Evolutionary conservation across 768 basidiomycete genomes (phyloP).

Genomic region (Suillus lakei): DNA sequence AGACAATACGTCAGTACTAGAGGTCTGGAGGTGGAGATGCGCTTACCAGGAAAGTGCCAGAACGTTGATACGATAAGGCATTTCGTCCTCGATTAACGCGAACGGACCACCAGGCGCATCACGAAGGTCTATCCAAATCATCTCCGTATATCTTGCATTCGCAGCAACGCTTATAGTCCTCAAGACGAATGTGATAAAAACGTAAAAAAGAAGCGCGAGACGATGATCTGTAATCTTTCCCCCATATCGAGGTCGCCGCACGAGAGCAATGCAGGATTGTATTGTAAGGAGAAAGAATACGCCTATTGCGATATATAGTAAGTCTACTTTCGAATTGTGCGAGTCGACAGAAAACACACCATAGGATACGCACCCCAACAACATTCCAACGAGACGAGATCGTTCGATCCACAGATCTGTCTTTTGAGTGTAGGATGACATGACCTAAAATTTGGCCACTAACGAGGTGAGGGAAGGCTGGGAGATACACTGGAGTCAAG

Average conservation of each 20-base stretch:
- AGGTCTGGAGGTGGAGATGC: neutral
- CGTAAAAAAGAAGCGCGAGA: neutral
- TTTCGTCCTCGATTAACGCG: neutral
- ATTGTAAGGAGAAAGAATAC: conserved; percentile 8
- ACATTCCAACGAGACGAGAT: conserved; percentile 12
- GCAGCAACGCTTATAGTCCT: conserved; percentile 20
- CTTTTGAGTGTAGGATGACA: neutral
- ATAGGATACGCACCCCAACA: conserved; percentile 8
- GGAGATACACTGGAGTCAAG: neutral
- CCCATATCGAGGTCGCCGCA: neutral
- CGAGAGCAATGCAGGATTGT: neutral
- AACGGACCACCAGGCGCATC: neutral
- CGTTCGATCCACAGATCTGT: conserved; percentile 12
- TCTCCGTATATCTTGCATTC: conserved; percentile 13
- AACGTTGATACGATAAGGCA: neutral
- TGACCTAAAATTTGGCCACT: neutral
- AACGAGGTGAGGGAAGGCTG: neutral
- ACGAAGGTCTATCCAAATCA: neutral
- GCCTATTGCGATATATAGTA: neutral
- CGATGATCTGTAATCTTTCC: neutral
- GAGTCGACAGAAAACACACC: conserved; percentile 8
- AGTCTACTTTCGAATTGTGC: neutral
- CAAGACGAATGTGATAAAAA: conserved; percentile 14
- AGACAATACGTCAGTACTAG: neutral
- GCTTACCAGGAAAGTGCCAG: neutral